phyloP scores from a whole-genome alignment of 306 rosid genomes.

The Dryas octopetala region DNA sequence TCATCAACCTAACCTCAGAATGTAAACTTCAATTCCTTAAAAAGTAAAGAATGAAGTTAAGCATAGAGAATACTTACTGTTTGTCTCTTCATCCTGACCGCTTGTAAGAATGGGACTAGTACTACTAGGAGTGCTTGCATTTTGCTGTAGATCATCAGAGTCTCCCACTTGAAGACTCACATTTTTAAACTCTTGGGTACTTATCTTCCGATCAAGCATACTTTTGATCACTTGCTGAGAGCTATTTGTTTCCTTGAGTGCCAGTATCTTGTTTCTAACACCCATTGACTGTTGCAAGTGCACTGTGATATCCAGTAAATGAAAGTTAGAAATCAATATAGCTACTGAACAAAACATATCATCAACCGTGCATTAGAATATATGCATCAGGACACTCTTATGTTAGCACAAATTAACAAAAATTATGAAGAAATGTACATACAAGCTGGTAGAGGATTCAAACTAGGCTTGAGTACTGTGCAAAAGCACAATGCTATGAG shows the following conservation, averaged over 20 bases:
- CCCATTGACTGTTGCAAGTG: constrained; percentile 48
- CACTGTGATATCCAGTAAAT: constrained; percentile 41
- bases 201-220: constrained; percentile 6
- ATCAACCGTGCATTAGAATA: no score
- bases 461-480: constrained; percentile 65
- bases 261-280: constrained; percentile 49
- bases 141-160: background rate
- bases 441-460: constrained; percentile 61
- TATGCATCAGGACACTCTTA: no score
- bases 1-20: no score
- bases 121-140: background rate
- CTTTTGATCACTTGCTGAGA: constrained; percentile 39
- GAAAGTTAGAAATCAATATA: constrained; percentile 4
- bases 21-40: no score
- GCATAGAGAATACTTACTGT: constrained; percentile 16
- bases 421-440: constrained; percentile 30
- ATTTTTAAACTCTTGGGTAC: background rate
- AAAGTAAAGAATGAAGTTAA: background rate
- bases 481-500: constrained; percentile 54
- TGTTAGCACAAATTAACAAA: no score
- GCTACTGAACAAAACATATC: background rate
- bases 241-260: constrained; percentile 42
- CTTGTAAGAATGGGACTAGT: background rate
- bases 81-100: background rate
- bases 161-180: background rate